Conservation (phyloP, 441 rosid species). For the Erodium chrysanthum region DNA sequence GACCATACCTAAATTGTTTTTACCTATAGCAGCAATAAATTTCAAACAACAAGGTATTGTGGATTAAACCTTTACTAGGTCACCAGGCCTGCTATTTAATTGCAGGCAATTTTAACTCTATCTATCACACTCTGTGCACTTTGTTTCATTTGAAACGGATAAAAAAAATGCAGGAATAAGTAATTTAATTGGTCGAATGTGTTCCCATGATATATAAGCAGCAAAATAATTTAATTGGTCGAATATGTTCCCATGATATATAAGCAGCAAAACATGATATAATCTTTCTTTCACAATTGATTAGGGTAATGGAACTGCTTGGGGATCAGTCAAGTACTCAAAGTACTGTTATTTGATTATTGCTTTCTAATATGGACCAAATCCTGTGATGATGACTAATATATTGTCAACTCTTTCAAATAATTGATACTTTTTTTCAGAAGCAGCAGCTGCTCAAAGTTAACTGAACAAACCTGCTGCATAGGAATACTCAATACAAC, state of each 20-base stretch:
- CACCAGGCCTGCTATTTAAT: neutral
- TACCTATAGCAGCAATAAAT: neutral
- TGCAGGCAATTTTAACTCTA: too few species aligned
- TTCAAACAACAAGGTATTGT: neutral
- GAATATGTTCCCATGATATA: neutral
- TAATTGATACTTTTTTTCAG: neutral
- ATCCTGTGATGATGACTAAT: too few species aligned
- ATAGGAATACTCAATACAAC: slow-evolving; percentile 91
- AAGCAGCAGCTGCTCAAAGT: neutral
- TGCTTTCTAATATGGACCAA: neutral
- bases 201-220: neutral
- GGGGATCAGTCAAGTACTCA: neutral
- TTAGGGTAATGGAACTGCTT: neutral
- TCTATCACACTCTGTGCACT: neutral
- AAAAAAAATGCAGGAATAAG: neutral
- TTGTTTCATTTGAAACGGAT: neutral
- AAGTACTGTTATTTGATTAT: neutral
- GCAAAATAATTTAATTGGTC: neutral
- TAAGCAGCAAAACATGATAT: neutral
- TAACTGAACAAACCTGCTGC: slow-evolving; percentile 58
- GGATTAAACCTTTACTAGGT: neutral
- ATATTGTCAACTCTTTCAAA: neutral
- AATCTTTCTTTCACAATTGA: neutral
- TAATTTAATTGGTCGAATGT: neutral
- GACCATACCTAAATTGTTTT: neutral